Base-by-base conservation (phyloP, 305 asterid genomes). In the Fraxinus angustifolia region DNA sequence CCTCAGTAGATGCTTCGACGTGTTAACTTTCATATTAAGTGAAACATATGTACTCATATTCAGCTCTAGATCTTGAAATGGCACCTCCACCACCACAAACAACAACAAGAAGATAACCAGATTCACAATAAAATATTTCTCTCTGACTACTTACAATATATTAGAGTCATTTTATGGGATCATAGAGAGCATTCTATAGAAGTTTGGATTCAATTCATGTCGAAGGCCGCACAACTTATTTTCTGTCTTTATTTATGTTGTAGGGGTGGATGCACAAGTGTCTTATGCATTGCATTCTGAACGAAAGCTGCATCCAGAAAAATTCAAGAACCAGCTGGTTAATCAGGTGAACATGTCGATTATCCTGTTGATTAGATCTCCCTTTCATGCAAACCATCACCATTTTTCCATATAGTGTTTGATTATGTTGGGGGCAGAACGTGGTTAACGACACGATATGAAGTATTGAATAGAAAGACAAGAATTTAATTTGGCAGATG, bases 191-290 rank as follows among this genome's bases (percentile, higher is more conserved):
- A 62, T 21, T 19, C 71, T 62, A 62, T 21, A 65, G 17, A 5
- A 26, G 33, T 65, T 26, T 65, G 34, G 73, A 65, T 26, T 23
- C 14, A 23, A 23, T 65, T 65, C 34, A 23, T 65, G 73, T 65
- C 73, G 11, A 10, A 65, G 7, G 73, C 35, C 73, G 0, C 8
- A 56, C 28, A 56, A 77, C 26, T 33, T 34, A 34, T 21, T 68
- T 33, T 48, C 16, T 38, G 30, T 3, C 53, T 35, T 8, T 50
- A 77, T 78, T 76, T 84, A 3, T 16, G 65, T 74, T 82, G 60
- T 89, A 95, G 99, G 98, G 73, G 92, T 95, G 99, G 99, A 95
- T 84, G 99, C 97, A 3, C 99, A 95, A 85, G 97, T 93, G 75
- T 95, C 99, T 33, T 95, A 93, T 81, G 98, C 97, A 53, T 95